A percentile compares a stretch with the other conserved stretches of the same genome.
Evolutionary conservation across 306 rosid genomes (phyloP).

Genomic region (Argentina anserina): DNA sequence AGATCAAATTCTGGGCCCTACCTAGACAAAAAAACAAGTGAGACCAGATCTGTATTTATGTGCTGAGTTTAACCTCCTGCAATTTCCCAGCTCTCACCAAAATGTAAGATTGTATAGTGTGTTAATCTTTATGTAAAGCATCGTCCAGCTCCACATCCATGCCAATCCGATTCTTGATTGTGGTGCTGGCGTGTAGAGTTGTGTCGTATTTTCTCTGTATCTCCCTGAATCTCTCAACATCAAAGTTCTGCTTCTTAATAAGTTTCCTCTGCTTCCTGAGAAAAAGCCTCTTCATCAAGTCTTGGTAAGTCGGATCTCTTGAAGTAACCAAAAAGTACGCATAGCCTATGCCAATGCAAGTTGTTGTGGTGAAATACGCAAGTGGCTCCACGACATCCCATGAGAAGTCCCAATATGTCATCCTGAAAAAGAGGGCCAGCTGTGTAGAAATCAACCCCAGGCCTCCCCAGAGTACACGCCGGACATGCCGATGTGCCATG

Average conservation of each 20-base stretch:
- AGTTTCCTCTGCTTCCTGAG: constrained; percentile 77
- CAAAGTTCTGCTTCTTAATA: constrained; percentile 55
- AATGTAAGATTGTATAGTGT: not conserved
- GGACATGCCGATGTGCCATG: constrained; percentile 70
- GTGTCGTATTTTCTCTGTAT: constrained; percentile 47
- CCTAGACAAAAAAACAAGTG: constrained; percentile 21
- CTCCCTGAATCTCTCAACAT: constrained; percentile 56
- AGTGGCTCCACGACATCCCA: constrained; percentile 99
- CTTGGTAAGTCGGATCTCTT: constrained; percentile 92
- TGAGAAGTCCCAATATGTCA: constrained; percentile 99
- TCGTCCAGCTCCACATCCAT: constrained; percentile 67
- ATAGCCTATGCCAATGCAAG: constrained; percentile 79
- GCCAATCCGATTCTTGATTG: constrained; percentile 55
- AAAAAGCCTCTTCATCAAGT: constrained; percentile 81
- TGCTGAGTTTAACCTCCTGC: not conserved
- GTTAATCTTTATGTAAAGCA: constrained; percentile 40
- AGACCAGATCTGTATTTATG: constrained; percentile 11
- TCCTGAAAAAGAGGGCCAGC: constrained; percentile 72
- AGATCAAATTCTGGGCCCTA: constrained; percentile 10
- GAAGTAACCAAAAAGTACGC: constrained; percentile 87
- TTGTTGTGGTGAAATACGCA: constrained; percentile 66
- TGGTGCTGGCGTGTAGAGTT: constrained; percentile 47
- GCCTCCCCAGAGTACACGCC: constrained; percentile 71
- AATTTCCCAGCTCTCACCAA: not conserved
- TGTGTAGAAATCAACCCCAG: constrained; percentile 42